phyloP scores from a whole-genome alignment of 1,284 basidiomycete genomes.

The Xerocomus nothofagi region DNA sequence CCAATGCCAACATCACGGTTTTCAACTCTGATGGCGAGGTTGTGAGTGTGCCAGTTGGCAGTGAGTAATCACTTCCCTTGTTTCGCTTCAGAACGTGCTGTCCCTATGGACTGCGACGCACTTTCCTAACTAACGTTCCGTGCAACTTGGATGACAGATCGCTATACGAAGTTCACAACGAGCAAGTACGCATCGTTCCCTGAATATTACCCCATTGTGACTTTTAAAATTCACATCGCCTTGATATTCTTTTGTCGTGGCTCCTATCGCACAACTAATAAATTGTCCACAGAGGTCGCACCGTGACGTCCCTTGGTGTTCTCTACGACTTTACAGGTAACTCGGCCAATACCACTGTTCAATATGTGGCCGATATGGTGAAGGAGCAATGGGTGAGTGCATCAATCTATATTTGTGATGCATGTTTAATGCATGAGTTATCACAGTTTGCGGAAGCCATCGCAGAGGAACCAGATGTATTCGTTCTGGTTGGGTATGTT shows the following conservation, averaged over 20 bases:
- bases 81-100: not conserved
- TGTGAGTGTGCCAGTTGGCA: constrained; percentile 63
- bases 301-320: constrained; percentile 81
- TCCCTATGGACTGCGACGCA: not conserved
- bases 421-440: not conserved
- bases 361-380: constrained; percentile 71
- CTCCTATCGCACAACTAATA: not conserved
- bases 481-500: constrained; percentile 67
- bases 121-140: not conserved
- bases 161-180: constrained; percentile 76
- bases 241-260: not conserved
- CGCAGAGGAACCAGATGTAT: constrained; percentile 77
- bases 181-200: constrained; percentile 49
- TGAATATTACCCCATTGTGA: not conserved
- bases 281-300: constrained; percentile 51
- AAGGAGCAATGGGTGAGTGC: constrained; percentile 65
- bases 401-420: not conserved
- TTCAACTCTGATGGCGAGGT: constrained; percentile 48
- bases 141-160: constrained; percentile 39
- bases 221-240: not conserved
- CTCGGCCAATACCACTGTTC: constrained; percentile 69
- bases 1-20: constrained; percentile 83
- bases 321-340: constrained; percentile 73
- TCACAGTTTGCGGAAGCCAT: constrained; percentile 75
- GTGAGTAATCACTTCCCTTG: constrained; percentile 33